phyloP scores from a whole-genome alignment of 805 yeast genomes.

The Wickerhamiella domercqiae region DNA sequence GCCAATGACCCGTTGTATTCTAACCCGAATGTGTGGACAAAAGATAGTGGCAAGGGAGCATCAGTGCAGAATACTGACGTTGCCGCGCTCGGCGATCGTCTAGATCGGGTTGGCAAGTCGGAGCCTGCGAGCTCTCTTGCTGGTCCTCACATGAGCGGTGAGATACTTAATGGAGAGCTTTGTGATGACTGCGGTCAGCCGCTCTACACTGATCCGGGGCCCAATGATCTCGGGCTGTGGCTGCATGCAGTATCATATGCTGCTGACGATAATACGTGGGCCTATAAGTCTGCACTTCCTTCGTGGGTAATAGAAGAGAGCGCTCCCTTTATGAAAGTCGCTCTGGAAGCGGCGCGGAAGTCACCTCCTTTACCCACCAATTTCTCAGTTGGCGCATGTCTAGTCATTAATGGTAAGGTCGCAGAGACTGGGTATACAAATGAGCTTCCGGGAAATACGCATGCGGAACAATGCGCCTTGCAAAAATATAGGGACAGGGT shows the following conservation, averaged over 20 bases:
- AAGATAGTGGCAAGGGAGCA: conserved; percentile 46
- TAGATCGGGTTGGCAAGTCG: conserved; percentile 59
- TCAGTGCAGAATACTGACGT: conserved; percentile 27
- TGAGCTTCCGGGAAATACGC: conserved; percentile 88
- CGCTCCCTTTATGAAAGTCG: conserved; percentile 51
- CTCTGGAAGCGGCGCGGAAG: conserved; percentile 61
- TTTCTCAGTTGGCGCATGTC: conserved; percentile 84
- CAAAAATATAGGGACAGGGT: conserved; percentile 43
- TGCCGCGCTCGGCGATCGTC: conserved; percentile 30
- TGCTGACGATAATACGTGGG: conserved; percentile 37
- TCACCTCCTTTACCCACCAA: conserved; percentile 77
- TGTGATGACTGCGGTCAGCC: conserved; percentile 59
- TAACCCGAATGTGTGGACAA: conserved; percentile 69
- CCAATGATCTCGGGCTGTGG: conserved; percentile 77
- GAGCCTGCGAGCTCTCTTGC: conserved; percentile 38
- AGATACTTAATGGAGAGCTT: conserved; percentile 38
- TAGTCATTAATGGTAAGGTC: conserved; percentile 47
- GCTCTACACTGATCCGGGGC: conserved; percentile 75
- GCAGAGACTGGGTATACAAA: conserved; percentile 78
- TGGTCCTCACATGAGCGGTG: conserved; percentile 36
- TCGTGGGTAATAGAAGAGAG: conserved; percentile 63
- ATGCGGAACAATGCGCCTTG: conserved; percentile 91
- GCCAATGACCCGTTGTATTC: conserved; percentile 88
- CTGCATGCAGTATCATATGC: conserved; percentile 77
- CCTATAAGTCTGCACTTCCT: conserved; percentile 61